Conservation (phyloP, 345 rosid genomes). For the Salix viminalis region DNA sequence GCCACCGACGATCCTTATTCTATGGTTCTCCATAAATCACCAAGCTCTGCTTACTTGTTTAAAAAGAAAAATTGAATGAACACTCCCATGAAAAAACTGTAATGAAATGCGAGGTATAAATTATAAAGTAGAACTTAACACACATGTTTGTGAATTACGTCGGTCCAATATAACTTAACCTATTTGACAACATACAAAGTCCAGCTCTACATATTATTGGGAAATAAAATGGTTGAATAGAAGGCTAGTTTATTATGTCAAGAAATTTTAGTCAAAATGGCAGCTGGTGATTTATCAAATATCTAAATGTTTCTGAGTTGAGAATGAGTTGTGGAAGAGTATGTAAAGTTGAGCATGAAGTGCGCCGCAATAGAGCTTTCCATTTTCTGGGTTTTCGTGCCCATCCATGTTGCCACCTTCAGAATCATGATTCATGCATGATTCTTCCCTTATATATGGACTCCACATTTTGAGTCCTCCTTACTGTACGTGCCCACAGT, state of each 20-base stretch:
- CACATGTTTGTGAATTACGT: too few relatives aligned
- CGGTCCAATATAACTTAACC: too few relatives aligned
- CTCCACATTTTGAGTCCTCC: background rate
- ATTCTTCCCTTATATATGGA: background rate
- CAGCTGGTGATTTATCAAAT: background rate
- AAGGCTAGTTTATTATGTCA: background rate
- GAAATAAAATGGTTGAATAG: too few relatives aligned
- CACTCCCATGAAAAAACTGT: too few relatives aligned
- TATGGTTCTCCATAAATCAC: background rate
- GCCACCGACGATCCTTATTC: constrained; percentile 14
- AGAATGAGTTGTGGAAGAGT: constrained; percentile 15
- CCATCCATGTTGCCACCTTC: constrained; percentile 7
- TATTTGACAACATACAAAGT: too few relatives aligned
- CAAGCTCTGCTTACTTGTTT: too few relatives aligned
- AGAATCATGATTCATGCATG: background rate
- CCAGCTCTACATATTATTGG: too few relatives aligned
- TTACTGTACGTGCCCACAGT: background rate
- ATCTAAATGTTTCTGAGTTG: background rate
- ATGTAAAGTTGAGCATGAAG: constrained; percentile 33
- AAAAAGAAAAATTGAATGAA: too few relatives aligned
- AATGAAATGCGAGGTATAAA: too few relatives aligned
- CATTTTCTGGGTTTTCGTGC: constrained; percentile 13
- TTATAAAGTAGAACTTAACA: too few relatives aligned
- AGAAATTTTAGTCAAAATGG: constrained; percentile 19
- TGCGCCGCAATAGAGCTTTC: constrained; percentile 45